Percentiles rank a stretch among this genome's conserved stretches.
Conservation (phyloP, 2,329 filamentous ascomycete species). For the Macrophomina phaseolina region DNA sequence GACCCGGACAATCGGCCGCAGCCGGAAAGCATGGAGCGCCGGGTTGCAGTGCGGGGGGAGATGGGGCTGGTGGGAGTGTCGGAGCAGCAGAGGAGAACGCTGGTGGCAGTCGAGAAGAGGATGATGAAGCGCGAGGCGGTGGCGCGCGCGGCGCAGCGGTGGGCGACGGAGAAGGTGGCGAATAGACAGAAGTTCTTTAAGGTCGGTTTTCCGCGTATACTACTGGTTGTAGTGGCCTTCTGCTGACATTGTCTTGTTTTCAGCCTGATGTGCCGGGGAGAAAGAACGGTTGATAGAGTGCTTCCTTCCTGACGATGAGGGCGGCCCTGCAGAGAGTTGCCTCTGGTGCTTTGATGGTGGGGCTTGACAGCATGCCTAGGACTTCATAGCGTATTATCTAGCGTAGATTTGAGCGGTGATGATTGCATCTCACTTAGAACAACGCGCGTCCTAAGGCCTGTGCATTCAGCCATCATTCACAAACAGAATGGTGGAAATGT, state of each 20-base stretch:
- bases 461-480: no score
- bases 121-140: constrained; percentile 31
- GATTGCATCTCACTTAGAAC: no score
- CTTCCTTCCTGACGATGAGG: neutral
- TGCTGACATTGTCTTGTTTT: no score
- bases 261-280: neutral
- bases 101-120: constrained; percentile 32
- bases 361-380: no score
- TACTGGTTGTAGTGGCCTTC: no score
- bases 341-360: no score
- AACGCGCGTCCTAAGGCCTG: no score
- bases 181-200: constrained; percentile 31
- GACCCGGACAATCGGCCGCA: constrained; percentile 19
- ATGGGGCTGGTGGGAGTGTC: constrained; percentile 32
- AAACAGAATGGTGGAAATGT: no score
- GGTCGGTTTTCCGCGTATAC: neutral
- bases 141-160: constrained; percentile 29
- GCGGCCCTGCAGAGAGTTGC: no score
- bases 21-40: constrained; percentile 28
- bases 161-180: constrained; percentile 29
- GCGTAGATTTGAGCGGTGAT: no score
- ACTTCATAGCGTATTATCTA: no score
- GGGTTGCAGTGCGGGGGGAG: constrained; percentile 32
- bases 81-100: constrained; percentile 30
- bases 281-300: neutral